Evolutionary conservation across 768 basidiomycete genomes (phyloP).

Genomic region (Lactarius indigo): DNA sequence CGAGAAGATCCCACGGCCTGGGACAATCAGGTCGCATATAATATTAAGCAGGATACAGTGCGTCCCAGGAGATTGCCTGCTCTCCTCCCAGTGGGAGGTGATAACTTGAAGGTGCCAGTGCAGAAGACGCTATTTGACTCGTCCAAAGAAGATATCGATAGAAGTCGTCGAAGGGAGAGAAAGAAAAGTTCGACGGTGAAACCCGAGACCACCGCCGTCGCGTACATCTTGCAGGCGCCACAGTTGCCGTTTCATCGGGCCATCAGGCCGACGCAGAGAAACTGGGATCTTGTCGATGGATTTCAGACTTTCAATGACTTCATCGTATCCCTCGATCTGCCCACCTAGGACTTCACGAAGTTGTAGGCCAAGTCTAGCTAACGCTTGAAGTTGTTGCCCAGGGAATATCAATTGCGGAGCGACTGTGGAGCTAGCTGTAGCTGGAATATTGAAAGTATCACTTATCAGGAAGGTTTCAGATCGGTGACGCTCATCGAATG

Average conservation of each 20-base stretch:
- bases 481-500: too few relatives aligned
- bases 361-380: too few relatives aligned
- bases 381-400: too few relatives aligned
- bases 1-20: conserved; percentile 4
- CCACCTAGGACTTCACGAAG: too few relatives aligned
- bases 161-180: neutral
- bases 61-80: neutral
- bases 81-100: neutral
- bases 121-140: neutral
- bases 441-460: too few relatives aligned
- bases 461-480: too few relatives aligned
- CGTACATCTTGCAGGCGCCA: conserved; percentile 9
- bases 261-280: neutral
- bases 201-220: neutral
- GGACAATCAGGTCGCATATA: conserved; percentile 7
- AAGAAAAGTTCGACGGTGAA: conserved; percentile 7
- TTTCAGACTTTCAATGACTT: too few relatives aligned
- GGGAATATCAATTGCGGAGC: too few relatives aligned
- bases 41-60: conserved; percentile 1
- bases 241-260: neutral
- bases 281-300: neutral
- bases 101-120: neutral
- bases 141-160: neutral
- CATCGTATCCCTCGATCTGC: too few relatives aligned
- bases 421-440: too few relatives aligned